phyloP scores from a whole-genome alignment of 164 flowering plant genomes.

The Liquidambar formosana region DNA sequence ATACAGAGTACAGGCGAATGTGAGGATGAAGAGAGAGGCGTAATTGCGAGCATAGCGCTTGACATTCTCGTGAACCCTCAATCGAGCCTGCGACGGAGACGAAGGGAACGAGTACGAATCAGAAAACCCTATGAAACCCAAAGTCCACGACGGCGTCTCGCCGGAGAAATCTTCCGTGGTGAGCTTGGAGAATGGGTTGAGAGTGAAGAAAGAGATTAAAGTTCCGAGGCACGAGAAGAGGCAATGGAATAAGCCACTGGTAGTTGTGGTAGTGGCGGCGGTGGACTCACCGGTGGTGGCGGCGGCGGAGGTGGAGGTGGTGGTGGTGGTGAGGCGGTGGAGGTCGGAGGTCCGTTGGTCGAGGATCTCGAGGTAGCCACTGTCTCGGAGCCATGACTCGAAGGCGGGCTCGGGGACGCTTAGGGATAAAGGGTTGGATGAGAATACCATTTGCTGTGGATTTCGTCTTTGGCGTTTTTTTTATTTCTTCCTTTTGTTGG shows the following conservation, averaged over 20 bases:
- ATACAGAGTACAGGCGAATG: conserved; percentile 78
- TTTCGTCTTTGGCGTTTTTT: background rate
- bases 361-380: conserved; percentile 81
- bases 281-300: conserved; percentile 10
- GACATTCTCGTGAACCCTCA: conserved; percentile 83
- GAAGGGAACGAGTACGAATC: conserved; percentile 77
- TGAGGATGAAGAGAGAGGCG: conserved; percentile 49
- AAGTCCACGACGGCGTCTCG: conserved; percentile 73
- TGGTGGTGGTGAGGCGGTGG: conserved; percentile 32
- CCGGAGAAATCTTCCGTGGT: conserved; percentile 61
- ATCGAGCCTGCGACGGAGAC: conserved; percentile 58
- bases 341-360: conserved; percentile 64
- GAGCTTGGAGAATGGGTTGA: conserved; percentile 87
- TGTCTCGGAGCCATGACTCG: conserved; percentile 96
- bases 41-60: conserved; percentile 86
- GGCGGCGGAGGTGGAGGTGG: conserved; percentile 22
- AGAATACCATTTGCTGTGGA: conserved; percentile 46
- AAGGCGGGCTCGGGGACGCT: conserved; percentile 82
- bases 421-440: conserved; percentile 75
- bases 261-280: conserved; percentile 18
- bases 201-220: conserved; percentile 61
- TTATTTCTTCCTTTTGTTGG: background rate
- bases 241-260: conserved; percentile 20
- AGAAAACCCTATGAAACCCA: conserved; percentile 49
- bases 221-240: conserved; percentile 38